Evolutionary conservation across 208 protist genomes (phyloP).

Genomic region (Trypanosoma avium): DNA sequence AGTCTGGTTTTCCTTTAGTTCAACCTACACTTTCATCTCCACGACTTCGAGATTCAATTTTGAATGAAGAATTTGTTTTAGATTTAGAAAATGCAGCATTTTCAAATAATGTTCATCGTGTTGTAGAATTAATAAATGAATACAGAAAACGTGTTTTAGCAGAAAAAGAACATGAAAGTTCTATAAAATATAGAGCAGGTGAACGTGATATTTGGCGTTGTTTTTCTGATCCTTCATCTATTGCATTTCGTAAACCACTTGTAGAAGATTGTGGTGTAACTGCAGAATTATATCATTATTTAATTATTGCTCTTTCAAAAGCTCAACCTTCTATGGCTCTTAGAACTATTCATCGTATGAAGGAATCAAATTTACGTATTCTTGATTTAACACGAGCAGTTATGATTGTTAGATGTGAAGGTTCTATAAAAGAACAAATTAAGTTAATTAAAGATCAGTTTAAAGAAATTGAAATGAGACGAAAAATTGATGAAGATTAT

Average conservation of each 20-base stretch:
- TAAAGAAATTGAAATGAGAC: constrained; percentile 39
- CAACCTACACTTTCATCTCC: constrained; percentile 22
- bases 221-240: constrained; percentile 48
- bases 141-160: constrained; percentile 50
- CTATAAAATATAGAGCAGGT: constrained; percentile 12
- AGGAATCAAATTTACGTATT: constrained; percentile 49
- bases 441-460: constrained; percentile 66
- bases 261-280: constrained; percentile 62
- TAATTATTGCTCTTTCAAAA: constrained; percentile 59
- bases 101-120: constrained; percentile 26
- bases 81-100: constrained; percentile 56
- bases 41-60: constrained; percentile 66
- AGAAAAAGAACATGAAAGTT: constrained; percentile 35
- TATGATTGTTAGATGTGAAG: constrained; percentile 52
- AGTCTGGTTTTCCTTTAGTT: constrained; percentile 25
- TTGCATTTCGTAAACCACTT: constrained; percentile 50
- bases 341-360: constrained; percentile 72
- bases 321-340: constrained; percentile 69
- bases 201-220: constrained; percentile 61
- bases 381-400: constrained; percentile 78
- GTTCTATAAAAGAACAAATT: constrained; percentile 39
- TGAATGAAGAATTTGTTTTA: constrained; percentile 47
- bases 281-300: constrained; percentile 89
- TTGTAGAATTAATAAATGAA: constrained; percentile 52
- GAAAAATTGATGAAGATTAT: constrained; percentile 55